Base-by-base conservation (phyloP, 1,284 basidiomycete genomes). In the Trametes pubescens region DNA sequence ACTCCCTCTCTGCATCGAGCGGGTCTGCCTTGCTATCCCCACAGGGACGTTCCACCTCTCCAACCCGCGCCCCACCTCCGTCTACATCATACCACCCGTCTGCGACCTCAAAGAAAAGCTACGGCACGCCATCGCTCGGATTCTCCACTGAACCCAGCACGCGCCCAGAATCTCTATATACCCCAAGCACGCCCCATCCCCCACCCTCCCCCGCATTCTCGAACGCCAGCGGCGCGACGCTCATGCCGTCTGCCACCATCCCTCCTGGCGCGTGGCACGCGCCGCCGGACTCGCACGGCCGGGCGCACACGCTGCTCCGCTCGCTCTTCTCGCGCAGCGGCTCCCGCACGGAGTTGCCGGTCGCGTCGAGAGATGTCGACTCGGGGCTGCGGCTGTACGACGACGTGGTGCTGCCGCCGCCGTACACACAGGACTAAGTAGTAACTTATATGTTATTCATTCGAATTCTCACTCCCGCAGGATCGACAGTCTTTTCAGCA, bases 361-460 rank as follows among this genome's bases (percentile, higher is more conserved):
- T 38, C 8, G 44, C 32, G 10, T 22, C 32, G 21, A 59, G 44
- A 40, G 61, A 65, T 35, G 53, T 60, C 4, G 66, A 68, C 26
- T 68, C 66, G 29, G 66, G 66, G 18, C 37, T 68, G 52, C 38
- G 66, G 59, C 14, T 65, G 49, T 68, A 65, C 44, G 57, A 64
- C 26, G 53, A 63, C 18, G 52, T 55, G 22, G 46, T 62, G 34
- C 51, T 65, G 47, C 66, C 66, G 26, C 66, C 66, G 26, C 66
- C 66, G 6, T 68, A 68, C 43, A 57, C 55, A 24, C 61, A 47
- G 10, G 51, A 59, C 24, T 61, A 29, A 34, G 22, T 16, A 32
- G 3, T 48, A 29, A 38, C 5, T 43, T 43, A 43, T 43, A n/a
- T 43, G 16, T 18, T 43, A 16, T 48, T 48, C 8, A 4, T 8